Percentiles rank a stretch among this genome's conserved stretches.
Evolutionary conservation across 768 basidiomycete genomes (phyloP).

Genomic region (Phaeotremella skinneri): DNA sequence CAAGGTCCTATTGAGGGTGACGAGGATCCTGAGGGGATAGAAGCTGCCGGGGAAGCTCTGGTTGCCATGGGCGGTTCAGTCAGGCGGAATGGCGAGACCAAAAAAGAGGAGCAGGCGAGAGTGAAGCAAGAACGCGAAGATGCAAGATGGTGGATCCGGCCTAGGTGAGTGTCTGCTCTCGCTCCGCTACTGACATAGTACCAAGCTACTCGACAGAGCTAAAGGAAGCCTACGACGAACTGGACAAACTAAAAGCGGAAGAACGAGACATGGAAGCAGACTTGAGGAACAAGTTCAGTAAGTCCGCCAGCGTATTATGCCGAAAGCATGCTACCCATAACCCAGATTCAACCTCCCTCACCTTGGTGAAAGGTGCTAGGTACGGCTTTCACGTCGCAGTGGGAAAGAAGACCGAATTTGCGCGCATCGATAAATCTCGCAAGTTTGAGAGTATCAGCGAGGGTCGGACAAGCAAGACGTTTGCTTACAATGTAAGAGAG

Average conservation of each 20-base stretch:
- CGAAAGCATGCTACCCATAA: neutral
- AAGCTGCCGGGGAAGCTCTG: slow-evolving; percentile 12
- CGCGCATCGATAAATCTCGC: slow-evolving; percentile 25
- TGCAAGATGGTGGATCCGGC: slow-evolving; percentile 42
- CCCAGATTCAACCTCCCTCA: slow-evolving; percentile 14
- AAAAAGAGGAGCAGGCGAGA: slow-evolving; percentile 26
- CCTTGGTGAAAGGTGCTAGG: slow-evolving; percentile 12
- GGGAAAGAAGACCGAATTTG: slow-evolving; percentile 23
- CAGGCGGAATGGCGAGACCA: slow-evolving; percentile 19
- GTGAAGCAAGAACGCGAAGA: slow-evolving; percentile 26
- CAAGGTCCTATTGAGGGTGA: slow-evolving; percentile 19
- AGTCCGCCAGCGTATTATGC: slow-evolving; percentile 4
- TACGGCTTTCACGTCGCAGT: slow-evolving; percentile 30
- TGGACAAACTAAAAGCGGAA: slow-evolving; percentile 17
- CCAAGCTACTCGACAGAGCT: slow-evolving; percentile 31
- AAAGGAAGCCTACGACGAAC: slow-evolving; percentile 17
- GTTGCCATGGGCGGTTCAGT: slow-evolving; percentile 7
- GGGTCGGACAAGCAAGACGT: slow-evolving; percentile 25
- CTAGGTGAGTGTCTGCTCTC: slow-evolving; percentile 26
- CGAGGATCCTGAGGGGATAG: slow-evolving; percentile 19
- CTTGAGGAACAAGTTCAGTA: slow-evolving; percentile 25
- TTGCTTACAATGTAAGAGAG: slow-evolving; percentile 32
- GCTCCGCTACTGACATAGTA: neutral
- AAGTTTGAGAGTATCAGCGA: slow-evolving; percentile 27
- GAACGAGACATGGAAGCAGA: slow-evolving; percentile 30